Evolutionary conservation across 2,329 filamentous ascomycete species (phyloP), one percentile per base, ranked within the genome.

Genomic region (Fusarium coffeatum): DNA sequence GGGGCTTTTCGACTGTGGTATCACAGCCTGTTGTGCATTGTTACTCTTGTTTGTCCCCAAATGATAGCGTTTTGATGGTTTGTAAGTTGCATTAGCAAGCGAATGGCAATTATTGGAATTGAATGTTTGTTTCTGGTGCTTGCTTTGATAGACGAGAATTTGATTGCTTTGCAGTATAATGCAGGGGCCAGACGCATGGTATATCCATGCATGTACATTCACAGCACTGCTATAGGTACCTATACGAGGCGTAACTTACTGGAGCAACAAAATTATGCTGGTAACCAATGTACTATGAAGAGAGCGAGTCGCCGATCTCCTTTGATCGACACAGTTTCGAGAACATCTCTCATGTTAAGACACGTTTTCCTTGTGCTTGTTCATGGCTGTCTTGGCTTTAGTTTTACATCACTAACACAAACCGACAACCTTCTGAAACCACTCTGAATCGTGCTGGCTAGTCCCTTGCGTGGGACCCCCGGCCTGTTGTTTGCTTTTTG

Each of bases 391-490:
- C 25, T 42, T 50, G 28, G 32, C 43, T 50, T 28, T 27, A 42
- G 42, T 55, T 69, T 49, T 55, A 50, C 41, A 51, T 45, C 47
- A 55, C 59, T 46, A 40, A 51, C 57, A 53, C 37, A 34, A 67
- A 45, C 37, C 46, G 28, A 56, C 11, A 42, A 32, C 42, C 55
- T 37, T 53, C 56, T 71, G 68, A 71, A 71, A 71, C 68, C 41
- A 54, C 51, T 66, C 47, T 43, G 43, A n/a, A 58, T 40, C 40
- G 27, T 43, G 45, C 27, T 46, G 12, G 28, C 25, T 56, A 46
- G 53, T 55, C 66, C 68, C 68, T 69, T 71, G 64, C 55, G 22
- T 55, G 20, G 42, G 49, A 53, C 50, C 59, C 48, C 34, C 6
- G 18, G 34, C 18, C 9, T n/a, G 18, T n/a, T 65, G 59, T 20